These are phyloP conservation scores for Nakazawaea ishiwadae DNA, from an alignment of 805 yeast genomes.

Conservation along the genomic window DNA sequence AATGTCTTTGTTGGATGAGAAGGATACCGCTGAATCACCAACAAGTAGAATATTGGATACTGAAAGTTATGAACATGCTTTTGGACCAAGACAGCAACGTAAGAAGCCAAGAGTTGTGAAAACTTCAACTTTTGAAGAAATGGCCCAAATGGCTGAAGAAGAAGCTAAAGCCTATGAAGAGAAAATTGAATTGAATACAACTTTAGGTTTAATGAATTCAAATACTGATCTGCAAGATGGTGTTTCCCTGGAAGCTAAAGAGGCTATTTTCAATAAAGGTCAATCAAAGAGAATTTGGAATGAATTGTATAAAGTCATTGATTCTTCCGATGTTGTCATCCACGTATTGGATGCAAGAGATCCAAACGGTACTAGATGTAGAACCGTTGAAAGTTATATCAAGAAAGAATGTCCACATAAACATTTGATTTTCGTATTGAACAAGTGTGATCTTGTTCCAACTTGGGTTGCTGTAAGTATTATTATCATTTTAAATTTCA, in stretches of 20 bases:
- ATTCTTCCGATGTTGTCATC: conserved; percentile 94
- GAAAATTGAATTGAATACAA: conserved; percentile 67
- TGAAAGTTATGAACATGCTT: conserved; percentile 74
- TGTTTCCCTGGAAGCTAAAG: conserved; percentile 87
- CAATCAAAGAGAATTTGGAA: conserved; percentile 99
- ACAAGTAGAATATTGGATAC: conserved; percentile 80
- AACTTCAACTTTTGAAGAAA: conserved; percentile 73
- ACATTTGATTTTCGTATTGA: conserved; percentile 89
- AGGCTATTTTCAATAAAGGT: conserved; percentile 93
- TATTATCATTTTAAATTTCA: conserved; percentile 10
- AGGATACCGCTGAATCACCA: conserved; percentile 72
- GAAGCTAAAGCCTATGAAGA: conserved; percentile 65
- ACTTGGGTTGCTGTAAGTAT: conserved; percentile 99
- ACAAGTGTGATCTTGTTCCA: conserved; percentile 97
- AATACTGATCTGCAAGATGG: conserved; percentile 58
- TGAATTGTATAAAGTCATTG: conserved; percentile 93
- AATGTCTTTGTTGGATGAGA: conserved; percentile 90
- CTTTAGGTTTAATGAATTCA: conserved; percentile 78
- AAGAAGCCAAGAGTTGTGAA: conserved; percentile 78
- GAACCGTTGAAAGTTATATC: conserved; percentile 87
- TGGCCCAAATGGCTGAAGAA: conserved; percentile 52
- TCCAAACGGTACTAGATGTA: conserved; percentile 95
- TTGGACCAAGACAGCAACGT: conserved; percentile 94
- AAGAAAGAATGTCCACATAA: conserved; percentile 94
- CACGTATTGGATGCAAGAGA: conserved; percentile 97